These are phyloP conservation scores for Fusarium sulawesiense DNA, from an alignment of 2,329 filamentous ascomycete species.

Conservation along the genomic window DNA sequence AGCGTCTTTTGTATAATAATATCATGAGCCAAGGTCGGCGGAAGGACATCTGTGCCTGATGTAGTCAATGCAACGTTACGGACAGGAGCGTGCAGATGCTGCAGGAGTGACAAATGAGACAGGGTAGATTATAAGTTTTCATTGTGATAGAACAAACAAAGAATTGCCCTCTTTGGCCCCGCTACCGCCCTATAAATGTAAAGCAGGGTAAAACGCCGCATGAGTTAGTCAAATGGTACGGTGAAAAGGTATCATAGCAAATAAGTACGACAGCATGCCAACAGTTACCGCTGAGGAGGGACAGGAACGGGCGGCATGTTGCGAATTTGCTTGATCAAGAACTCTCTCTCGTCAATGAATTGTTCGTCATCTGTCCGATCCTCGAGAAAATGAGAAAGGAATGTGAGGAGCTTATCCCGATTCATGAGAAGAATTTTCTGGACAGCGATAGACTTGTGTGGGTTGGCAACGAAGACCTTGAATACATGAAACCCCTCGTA, in stretches of 20 bases:
- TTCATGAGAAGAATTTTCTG: constrained; percentile 98
- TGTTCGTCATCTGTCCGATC: constrained; percentile 97
- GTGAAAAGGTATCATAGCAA: not conserved
- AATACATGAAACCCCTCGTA: constrained; percentile 99
- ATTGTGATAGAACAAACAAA: constrained; percentile 27
- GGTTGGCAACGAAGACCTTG: constrained; percentile 99
- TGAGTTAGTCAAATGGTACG: constrained; percentile 26
- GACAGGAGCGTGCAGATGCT: constrained; percentile 17
- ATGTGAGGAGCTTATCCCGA: constrained; percentile 87
- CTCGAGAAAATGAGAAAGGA: constrained; percentile 91
- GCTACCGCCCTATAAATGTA: constrained; percentile 12
- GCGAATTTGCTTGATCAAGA: constrained; percentile 92
- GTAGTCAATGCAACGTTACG: constrained; percentile 15
- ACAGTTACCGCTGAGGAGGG: constrained; percentile 58
- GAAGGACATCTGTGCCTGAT: constrained; percentile 19
- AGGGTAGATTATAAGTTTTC: constrained; percentile 25
- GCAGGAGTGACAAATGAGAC: constrained; percentile 21
- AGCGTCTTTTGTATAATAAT: constrained; percentile 45
- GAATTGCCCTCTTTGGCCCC: constrained; percentile 21
- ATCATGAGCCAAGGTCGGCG: constrained; percentile 36
- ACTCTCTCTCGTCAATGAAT: constrained; percentile 97
- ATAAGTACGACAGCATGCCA: not conserved
- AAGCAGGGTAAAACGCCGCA: constrained; percentile 24
- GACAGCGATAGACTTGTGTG: constrained; percentile 96
- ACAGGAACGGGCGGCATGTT: constrained; percentile 72